Conservation (phyloP, 495 filamentous ascomycete genomes). For the Astrothelium macrocarpum region DNA sequence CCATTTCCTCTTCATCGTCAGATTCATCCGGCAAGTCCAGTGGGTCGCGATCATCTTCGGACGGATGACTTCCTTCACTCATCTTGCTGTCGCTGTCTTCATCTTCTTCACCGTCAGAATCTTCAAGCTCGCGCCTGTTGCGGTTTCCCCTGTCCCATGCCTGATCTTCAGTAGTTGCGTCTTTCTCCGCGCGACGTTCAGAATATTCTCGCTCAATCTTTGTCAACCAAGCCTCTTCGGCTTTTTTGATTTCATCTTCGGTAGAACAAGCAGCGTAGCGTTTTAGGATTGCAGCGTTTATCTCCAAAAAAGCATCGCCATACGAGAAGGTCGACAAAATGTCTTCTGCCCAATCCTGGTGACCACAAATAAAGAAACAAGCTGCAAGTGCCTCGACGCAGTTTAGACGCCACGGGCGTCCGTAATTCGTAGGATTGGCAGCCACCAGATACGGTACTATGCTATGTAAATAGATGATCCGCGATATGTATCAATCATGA, state of each 20-base stretch:
- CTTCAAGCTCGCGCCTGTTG: constrained; percentile 52
- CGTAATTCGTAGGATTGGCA: constrained; percentile 95
- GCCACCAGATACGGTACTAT: constrained; percentile 89
- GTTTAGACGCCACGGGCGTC: constrained; percentile 86
- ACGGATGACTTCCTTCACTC: constrained; percentile 32
- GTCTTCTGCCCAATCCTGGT: constrained; percentile 78
- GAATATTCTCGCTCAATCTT: constrained; percentile 84
- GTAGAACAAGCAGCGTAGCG: constrained; percentile 73
- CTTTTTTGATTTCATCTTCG: constrained; percentile 80
- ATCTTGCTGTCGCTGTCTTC: constrained; percentile 26
- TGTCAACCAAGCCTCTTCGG: constrained; percentile 76
- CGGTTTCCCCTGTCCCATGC: constrained; percentile 80
- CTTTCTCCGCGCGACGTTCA: constrained; percentile 60
- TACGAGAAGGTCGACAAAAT: constrained; percentile 79
- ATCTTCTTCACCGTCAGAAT: constrained; percentile 42
- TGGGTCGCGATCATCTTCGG: constrained; percentile 47
- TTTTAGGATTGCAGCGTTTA: constrained; percentile 73
- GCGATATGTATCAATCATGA: not conserved
- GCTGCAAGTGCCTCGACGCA: constrained; percentile 93
- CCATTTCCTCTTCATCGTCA: constrained; percentile 83
- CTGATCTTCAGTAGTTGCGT: constrained; percentile 49
- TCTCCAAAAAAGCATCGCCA: constrained; percentile 75
- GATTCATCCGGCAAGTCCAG: constrained; percentile 68
- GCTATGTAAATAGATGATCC: not conserved
- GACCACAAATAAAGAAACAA: constrained; percentile 84